These are phyloP conservation scores for Schizothecium vesticola DNA, from an alignment of 495 filamentous ascomycete species.

Conservation along the genomic window DNA sequence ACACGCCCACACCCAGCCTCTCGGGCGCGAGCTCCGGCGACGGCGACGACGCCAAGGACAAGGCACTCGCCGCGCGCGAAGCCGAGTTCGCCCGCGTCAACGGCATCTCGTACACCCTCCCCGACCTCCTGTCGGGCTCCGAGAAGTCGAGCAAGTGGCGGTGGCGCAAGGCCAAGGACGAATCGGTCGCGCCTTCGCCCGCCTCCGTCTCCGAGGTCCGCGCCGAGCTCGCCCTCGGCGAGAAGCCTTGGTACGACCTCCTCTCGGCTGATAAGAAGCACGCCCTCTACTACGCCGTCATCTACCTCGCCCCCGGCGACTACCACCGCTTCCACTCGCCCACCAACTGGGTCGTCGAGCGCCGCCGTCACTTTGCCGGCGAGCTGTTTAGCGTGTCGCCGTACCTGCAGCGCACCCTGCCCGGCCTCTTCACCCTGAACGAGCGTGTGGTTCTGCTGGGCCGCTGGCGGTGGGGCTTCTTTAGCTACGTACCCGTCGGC, in stretches of 20 bases:
- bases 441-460: constrained; percentile 92
- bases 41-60: constrained; percentile 34
- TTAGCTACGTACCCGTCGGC: constrained; percentile 90
- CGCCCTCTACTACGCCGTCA: constrained; percentile 86
- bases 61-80: constrained; percentile 65
- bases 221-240: constrained; percentile 72
- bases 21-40: constrained; percentile 23
- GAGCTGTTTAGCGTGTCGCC: constrained; percentile 94
- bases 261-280: constrained; percentile 51
- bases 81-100: constrained; percentile 95
- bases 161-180: constrained; percentile 34
- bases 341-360: constrained; percentile 86
- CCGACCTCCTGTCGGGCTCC: constrained; percentile 77
- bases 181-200: constrained; percentile 51
- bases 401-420: constrained; percentile 84
- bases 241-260: constrained; percentile 73
- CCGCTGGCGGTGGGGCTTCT: constrained; percentile 96
- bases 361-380: constrained; percentile 89
- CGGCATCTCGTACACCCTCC: constrained; percentile 93
- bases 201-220: constrained; percentile 73
- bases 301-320: constrained; percentile 97
- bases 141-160: constrained; percentile 26
- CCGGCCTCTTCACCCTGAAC: constrained; percentile 92
- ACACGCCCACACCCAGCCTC: constrained; percentile 40
- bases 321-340: constrained; percentile 99